Percentiles rank a stretch among this genome's conserved stretches.
phyloP scores from a whole-genome alignment of 2,329 filamentous ascomycete genomes.

The Fusarium torulosum region DNA sequence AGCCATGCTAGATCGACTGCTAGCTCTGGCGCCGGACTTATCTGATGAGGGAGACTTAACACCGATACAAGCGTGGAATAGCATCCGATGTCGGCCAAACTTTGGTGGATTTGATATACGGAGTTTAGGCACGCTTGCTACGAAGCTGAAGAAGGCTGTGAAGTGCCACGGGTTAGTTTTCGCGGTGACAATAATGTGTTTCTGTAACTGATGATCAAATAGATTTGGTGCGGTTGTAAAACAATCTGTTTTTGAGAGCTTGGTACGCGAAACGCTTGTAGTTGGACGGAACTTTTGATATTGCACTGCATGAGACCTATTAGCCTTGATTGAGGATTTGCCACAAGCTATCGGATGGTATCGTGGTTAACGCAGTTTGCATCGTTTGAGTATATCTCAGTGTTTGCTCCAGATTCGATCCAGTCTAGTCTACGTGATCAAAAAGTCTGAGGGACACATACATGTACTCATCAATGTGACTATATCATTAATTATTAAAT shows the following conservation, averaged over 20 bases:
- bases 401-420: too few relatives aligned
- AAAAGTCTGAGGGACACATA: too few relatives aligned
- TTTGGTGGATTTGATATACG: slow-evolving; percentile 11
- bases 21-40: slow-evolving; percentile 19
- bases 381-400: too few relatives aligned
- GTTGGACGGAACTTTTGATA: slow-evolving; percentile 1
- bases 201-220: background rate
- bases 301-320: background rate
- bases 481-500: too few relatives aligned
- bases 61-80: slow-evolving; percentile 28
- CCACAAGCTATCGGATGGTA: too few relatives aligned
- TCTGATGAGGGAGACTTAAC: slow-evolving; percentile 28
- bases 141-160: slow-evolving; percentile 7
- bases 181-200: fast-evolving
- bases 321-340: too few relatives aligned
- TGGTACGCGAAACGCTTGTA: slow-evolving; percentile 16
- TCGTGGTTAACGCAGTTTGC: too few relatives aligned
- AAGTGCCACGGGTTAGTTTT: slow-evolving; percentile 26
- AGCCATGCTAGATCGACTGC: slow-evolving; percentile 11
- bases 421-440: too few relatives aligned
- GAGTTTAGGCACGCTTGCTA: background rate
- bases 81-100: slow-evolving; percentile 14
- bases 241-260: slow-evolving; percentile 22
- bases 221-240: slow-evolving; percentile 31
- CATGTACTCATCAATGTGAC: too few relatives aligned